Percentiles rank a stretch among this genome's conserved stretches.
Evolutionary conservation across 495 filamentous ascomycete genomes (phyloP).

Genomic region (Neurospora terricola): DNA sequence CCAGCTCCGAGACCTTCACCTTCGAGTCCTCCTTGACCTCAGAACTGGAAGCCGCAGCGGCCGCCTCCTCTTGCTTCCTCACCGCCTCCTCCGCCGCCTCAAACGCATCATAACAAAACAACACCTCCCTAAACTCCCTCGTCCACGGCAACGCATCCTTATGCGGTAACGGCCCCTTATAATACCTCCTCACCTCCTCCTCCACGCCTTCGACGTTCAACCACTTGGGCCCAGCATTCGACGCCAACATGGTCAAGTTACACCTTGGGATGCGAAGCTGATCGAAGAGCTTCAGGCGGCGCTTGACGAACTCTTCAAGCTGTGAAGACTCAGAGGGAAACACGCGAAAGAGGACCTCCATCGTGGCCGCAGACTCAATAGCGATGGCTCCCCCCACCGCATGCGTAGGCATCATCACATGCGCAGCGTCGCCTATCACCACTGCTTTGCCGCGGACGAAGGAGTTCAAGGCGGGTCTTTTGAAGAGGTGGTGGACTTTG

Average conservation of each 20-base stretch:
- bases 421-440: conserved; percentile 22
- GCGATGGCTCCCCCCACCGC: conserved; percentile 17
- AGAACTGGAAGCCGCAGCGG: neutral
- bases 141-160: conserved; percentile 12
- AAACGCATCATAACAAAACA: conserved; percentile 22
- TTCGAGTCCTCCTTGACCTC: neutral
- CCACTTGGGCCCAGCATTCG: conserved; percentile 16
- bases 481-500: conserved; percentile 18
- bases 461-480: conserved; percentile 7
- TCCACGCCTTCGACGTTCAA: conserved; percentile 16
- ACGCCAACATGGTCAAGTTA: conserved; percentile 23
- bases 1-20: neutral
- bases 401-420: conserved; percentile 23
- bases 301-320: neutral
- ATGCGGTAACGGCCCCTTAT: conserved; percentile 17
- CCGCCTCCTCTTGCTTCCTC: neutral
- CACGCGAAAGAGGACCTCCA: conserved; percentile 18
- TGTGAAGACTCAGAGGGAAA: neutral
- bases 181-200: conserved; percentile 20
- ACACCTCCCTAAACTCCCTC: conserved; percentile 11
- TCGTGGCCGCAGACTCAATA: conserved; percentile 17
- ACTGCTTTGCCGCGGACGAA: conserved; percentile 18
- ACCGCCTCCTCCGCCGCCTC: conserved; percentile 9
- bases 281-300: conserved; percentile 16
- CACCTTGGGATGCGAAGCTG: conserved; percentile 19